Evolutionary conservation across 179 eudicot genomes (phyloP), one percentile per base, ranked within the genome.

Genomic region (Nepenthes alata): DNA sequence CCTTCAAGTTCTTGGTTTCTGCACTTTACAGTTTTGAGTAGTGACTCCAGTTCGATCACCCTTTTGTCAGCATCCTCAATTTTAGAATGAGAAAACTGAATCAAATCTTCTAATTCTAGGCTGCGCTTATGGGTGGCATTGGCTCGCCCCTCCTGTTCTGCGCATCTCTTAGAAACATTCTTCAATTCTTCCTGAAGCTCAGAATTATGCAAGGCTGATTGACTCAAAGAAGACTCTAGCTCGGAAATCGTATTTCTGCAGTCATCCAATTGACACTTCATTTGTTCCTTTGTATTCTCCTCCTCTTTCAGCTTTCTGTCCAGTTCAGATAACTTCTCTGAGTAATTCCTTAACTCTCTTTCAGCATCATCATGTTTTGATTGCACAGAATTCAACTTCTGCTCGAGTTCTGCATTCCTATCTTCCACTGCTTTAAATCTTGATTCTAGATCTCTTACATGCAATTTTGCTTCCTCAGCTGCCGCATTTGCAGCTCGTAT

Each of bases 321-420:
- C 60, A 90, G 77, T 67, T 83, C 86, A 60, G 89, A 75, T 57
- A 78, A 75, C 81, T 76, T 85, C 35, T 69, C 77, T 36, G 80
- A 66, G 62, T 78, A 77, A 41, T 68, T 79, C 70, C 71, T 70
- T 4, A 81, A 73, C 38, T 85, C 97, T 57, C 71, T 80, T 65
- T 85, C 93, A 34, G 79, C 61, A 38, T 81, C 85, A 60, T 52
- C 76, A n/a, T 80, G 76, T 74, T 80, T 91, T 53, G 70, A 71
- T 63, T 84, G 86, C 37, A 84, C 59, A 11, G 63, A 37, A 55
- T 55, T 80, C 65, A 83, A 66, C 59, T 85, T 83, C 69, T 70
- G 85, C 71, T 89, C 96, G 39, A 89, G 95, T 65, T 91, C 96
- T 66, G 66, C 81, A 37, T 81, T 77, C 69, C 68, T 80, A 47